Conservation (phyloP, 148 eudicot genomes). For the Vaccinium myrtillus region DNA sequence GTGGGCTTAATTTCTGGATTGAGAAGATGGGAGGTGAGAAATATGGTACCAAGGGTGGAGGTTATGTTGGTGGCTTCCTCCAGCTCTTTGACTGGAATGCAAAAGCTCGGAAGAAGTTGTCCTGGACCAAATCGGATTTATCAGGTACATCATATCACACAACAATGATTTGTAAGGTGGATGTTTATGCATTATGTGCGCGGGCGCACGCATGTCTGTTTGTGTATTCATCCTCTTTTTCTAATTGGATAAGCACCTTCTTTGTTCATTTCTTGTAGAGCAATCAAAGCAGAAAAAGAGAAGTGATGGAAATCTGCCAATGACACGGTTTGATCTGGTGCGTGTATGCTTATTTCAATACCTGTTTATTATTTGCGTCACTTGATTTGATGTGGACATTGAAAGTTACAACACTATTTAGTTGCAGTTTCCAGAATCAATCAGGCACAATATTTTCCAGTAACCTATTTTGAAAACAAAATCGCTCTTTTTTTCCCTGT, state of each 20-base stretch:
- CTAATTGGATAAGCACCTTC: constrained; percentile 3
- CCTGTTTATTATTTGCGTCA: neutral
- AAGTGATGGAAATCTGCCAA: constrained; percentile 61
- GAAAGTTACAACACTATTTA: neutral
- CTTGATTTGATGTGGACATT: neutral
- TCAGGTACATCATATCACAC: constrained; percentile 43
- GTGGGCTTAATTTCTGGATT: constrained; percentile 15
- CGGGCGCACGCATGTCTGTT: neutral
- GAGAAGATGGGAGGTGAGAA: constrained; percentile 67
- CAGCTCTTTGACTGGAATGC: constrained; percentile 98
- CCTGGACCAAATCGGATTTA: constrained; percentile 66
- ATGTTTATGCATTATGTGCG: neutral
- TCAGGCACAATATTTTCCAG: no score
- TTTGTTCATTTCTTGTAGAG: constrained; percentile 40
- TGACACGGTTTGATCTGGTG: constrained; percentile 56
- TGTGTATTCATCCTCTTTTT: neutral
- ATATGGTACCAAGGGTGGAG: constrained; percentile 66
- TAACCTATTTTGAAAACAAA: no score
- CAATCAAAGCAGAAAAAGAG: constrained; percentile 68
- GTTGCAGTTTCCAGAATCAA: neutral
- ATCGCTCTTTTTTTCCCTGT: no score
- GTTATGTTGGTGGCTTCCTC: constrained; percentile 87
- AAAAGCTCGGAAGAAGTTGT: constrained; percentile 90
- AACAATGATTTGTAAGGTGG: neutral
- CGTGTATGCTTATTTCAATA: constrained; percentile 16